Percentiles rank a stretch among this genome's conserved stretches.
These are phyloP conservation scores for Acanthamoeba healyi DNA, from an alignment of 208 protist genomes.

Conservation along the genomic window DNA sequence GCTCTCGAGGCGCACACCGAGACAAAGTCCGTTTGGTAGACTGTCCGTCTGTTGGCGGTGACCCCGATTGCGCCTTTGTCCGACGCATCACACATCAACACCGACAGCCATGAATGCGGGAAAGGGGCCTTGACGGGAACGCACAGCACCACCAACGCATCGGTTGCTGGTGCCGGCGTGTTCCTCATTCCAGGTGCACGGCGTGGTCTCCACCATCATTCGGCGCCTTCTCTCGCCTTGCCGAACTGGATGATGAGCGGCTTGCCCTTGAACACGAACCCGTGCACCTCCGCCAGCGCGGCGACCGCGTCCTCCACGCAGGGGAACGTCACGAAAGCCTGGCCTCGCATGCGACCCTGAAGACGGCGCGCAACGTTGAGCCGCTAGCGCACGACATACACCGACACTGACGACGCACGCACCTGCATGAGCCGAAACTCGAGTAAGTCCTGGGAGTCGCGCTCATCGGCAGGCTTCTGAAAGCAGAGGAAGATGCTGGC, in stretches of 20 bases:
- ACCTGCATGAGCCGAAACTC: neutral
- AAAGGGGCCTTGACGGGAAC: no score
- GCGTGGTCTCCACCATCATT: no score
- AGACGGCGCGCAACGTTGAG: neutral
- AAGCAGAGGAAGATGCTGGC: neutral
- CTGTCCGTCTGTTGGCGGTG: no score
- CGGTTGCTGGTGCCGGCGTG: no score
- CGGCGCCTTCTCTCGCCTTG: neutral
- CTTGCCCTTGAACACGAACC: slow-evolving; percentile 47
- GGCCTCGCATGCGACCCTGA: neutral
- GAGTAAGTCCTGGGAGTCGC: neutral
- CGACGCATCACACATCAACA: no score
- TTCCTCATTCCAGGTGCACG: neutral
- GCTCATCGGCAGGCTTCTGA: neutral
- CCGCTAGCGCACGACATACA: neutral
- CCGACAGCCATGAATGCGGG: no score
- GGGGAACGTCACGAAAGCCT: slow-evolving; percentile 44
- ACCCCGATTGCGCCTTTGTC: no score
- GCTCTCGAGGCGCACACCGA: no score
- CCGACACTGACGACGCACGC: neutral
- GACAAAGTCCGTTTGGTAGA: no score
- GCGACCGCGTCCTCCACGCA: neutral
- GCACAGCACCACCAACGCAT: no score
- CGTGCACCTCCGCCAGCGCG: neutral
- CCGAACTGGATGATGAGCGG: neutral